Percentiles rank a stretch among this genome's conserved stretches.
These are phyloP conservation scores for Aspergillus baeticus DNA, from an alignment of 495 filamentous ascomycete genomes.

Conservation along the genomic window DNA sequence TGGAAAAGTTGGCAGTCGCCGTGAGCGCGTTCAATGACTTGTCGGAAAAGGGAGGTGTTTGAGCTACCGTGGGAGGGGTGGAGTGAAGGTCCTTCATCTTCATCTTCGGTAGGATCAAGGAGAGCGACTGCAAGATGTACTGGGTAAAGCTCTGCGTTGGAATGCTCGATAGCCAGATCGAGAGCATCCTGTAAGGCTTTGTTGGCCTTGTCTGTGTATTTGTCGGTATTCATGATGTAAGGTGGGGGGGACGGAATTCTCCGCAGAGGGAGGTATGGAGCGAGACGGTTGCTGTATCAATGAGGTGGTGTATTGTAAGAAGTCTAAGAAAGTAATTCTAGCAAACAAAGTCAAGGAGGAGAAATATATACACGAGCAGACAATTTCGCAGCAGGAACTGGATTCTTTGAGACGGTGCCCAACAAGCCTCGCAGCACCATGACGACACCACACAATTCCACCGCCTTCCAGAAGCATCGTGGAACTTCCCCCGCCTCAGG, in stretches of 20 bases:
- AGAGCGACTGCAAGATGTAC: constrained; percentile 86
- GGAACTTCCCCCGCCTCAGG: neutral
- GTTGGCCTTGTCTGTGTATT: constrained; percentile 90
- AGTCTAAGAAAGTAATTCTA: neutral
- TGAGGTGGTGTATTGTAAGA: neutral
- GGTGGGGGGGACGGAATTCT: constrained; percentile 10
- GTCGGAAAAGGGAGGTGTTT: constrained; percentile 76
- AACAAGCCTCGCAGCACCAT: constrained; percentile 20
- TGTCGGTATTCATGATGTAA: constrained; percentile 45
- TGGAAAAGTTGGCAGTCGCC: constrained; percentile 89
- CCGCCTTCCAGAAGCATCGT: constrained; percentile 43
- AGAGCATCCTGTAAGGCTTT: constrained; percentile 85
- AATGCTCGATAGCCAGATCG: constrained; percentile 78
- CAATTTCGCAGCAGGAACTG: constrained; percentile 24
- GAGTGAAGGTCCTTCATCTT: constrained; percentile 64
- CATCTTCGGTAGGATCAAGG: constrained; percentile 78
- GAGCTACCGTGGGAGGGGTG: constrained; percentile 56
- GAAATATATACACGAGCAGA: constrained; percentile 4
- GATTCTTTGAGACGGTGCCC: constrained; percentile 19
- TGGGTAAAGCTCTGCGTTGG: constrained; percentile 84
- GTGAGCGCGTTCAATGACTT: constrained; percentile 90
- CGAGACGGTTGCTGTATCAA: neutral
- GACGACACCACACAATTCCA: constrained; percentile 38
- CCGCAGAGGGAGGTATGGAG: constrained; percentile 1
- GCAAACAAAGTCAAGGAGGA: neutral